Evolutionary conservation across 352 stramenopile species (phyloP).

Genomic region (Phytophthora pini): DNA sequence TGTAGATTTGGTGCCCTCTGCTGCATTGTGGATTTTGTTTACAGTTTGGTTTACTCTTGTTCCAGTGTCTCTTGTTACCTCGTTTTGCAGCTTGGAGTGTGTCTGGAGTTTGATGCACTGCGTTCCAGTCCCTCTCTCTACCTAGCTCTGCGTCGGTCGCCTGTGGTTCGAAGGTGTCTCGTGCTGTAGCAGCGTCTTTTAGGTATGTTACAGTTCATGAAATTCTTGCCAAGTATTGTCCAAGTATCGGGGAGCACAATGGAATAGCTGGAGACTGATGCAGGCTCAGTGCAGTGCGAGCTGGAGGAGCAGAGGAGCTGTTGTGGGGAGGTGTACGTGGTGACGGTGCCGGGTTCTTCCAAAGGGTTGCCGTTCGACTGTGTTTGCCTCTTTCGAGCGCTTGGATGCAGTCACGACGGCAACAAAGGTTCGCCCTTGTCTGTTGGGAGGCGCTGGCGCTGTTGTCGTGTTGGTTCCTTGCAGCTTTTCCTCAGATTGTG

Average conservation of each 20-base stretch:
- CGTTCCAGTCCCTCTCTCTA: conserved; percentile 19
- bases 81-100: conserved; percentile 22
- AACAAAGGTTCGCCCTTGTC: conserved; percentile 82
- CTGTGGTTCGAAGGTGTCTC: conserved; percentile 1
- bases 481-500: conserved; percentile 14
- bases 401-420: conserved; percentile 50
- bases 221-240: conserved; percentile 21
- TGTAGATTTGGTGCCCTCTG: conserved; percentile 16
- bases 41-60: conserved; percentile 16
- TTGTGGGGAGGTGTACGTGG: background rate
- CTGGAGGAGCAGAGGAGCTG: conserved; percentile 29
- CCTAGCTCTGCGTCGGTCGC: conserved; percentile 18
- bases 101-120: conserved; percentile 17
- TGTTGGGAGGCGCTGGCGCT: conserved; percentile 20
- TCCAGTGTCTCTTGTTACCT: conserved; percentile 25
- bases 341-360: conserved; percentile 14
- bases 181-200: conserved; percentile 12
- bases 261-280: conserved; percentile 2
- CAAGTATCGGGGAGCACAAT: conserved; percentile 25
- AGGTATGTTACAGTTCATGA: background rate
- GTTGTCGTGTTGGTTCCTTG: conserved; percentile 11
- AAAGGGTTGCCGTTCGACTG: conserved; percentile 45
- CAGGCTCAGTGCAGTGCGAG: conserved; percentile 24
- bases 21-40: conserved; percentile 24
- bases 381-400: conserved; percentile 26